Conservation (phyloP, 345 rosid genomes). For the Citrus trifoliata region DNA sequence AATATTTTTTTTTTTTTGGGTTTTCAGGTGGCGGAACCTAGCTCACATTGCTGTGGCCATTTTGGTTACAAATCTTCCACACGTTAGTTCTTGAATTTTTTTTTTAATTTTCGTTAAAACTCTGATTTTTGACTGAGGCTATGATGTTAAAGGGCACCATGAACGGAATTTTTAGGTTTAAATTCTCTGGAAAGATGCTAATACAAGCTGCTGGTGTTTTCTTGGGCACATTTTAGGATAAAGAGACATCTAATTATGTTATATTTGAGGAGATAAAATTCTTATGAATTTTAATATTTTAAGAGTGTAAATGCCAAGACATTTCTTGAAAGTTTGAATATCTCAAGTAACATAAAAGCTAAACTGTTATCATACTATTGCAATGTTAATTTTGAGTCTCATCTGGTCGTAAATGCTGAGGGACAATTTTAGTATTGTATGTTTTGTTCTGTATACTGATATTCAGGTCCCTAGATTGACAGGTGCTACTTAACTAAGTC, state of each 20-base stretch:
- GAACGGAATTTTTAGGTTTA: background rate
- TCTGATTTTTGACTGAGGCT: background rate
- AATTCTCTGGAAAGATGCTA: background rate
- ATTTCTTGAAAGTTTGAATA: background rate
- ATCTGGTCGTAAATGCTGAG: background rate
- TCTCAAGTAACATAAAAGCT: background rate
- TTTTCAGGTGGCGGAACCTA: slow-evolving; percentile 61
- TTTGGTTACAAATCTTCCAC: slow-evolving; percentile 45
- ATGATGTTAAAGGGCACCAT: background rate
- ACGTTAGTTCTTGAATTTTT: slow-evolving; percentile 40
- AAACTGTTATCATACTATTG: background rate
- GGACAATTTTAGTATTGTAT: background rate
- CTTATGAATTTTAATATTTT: background rate
- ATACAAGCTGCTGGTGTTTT: background rate
- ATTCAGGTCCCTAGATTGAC: background rate
- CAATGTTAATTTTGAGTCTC: background rate
- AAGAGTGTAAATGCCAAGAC: background rate
- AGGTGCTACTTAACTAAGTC: background rate
- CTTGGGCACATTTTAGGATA: background rate
- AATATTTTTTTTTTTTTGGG: background rate
- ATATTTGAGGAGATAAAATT: background rate
- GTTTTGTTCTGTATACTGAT: background rate
- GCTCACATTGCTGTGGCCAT: slow-evolving; percentile 46
- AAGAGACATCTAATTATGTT: background rate
- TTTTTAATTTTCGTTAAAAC: background rate